Conservation (phyloP, 2,329 filamentous ascomycete genomes). For the Nemania bipapillata region DNA sequence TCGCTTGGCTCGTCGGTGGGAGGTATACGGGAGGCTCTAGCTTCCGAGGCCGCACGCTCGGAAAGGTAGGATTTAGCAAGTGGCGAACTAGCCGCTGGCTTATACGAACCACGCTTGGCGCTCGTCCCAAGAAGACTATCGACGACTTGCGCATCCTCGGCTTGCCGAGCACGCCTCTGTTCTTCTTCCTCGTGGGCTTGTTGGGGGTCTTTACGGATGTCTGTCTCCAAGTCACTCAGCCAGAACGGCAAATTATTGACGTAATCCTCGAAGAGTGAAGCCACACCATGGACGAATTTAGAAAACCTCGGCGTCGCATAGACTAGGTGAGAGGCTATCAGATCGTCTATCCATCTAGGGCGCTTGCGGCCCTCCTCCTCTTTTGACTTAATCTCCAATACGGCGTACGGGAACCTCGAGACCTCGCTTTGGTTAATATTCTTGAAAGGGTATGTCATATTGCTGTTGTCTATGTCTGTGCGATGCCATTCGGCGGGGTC, state of each 20-base stretch:
- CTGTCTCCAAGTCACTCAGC: slow-evolving; percentile 88
- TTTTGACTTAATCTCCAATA: slow-evolving; percentile 91
- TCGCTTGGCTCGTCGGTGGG: slow-evolving; percentile 42
- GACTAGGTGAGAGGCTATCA: slow-evolving; percentile 92
- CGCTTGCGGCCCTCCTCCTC: slow-evolving; percentile 73
- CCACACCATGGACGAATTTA: slow-evolving; percentile 95
- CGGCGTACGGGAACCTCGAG: slow-evolving; percentile 86
- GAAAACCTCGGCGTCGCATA: slow-evolving; percentile 91
- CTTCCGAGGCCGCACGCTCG: slow-evolving; percentile 64
- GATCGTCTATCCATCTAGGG: slow-evolving; percentile 86
- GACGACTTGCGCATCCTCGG: slow-evolving; percentile 87
- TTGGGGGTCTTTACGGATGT: slow-evolving; percentile 93
- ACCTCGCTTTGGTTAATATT: slow-evolving; percentile 91
- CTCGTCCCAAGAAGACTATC: slow-evolving; percentile 80
- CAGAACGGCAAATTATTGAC: slow-evolving; percentile 97
- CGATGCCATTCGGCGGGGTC: slow-evolving; percentile 92
- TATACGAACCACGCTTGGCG: slow-evolving; percentile 63
- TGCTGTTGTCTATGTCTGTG: slow-evolving; percentile 82
- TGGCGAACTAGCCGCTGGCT: slow-evolving; percentile 72
- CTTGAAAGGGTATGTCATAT: slow-evolving; percentile 87
- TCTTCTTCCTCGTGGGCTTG: slow-evolving; percentile 92
- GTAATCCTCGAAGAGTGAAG: slow-evolving; percentile 91
- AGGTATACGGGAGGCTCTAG: slow-evolving; percentile 47
- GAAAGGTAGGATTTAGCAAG: slow-evolving; percentile 72
- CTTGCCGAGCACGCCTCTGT: slow-evolving; percentile 79